phyloP scores from a whole-genome alignment of 169 alveolate genomes.

The Perkinsus marinus region DNA sequence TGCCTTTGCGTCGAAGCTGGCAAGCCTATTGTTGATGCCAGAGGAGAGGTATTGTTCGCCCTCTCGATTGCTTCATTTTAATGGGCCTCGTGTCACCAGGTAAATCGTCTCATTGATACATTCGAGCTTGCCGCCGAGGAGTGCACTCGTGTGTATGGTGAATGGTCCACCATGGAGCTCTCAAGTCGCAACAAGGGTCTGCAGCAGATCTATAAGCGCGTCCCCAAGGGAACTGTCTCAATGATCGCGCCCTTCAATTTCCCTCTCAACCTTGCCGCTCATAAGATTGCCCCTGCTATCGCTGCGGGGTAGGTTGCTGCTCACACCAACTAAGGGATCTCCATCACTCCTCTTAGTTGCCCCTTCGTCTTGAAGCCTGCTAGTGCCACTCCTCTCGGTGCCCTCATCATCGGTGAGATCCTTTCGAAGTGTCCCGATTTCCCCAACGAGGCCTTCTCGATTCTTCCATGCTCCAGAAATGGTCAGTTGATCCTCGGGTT shows the following conservation, averaged over 20 bases:
- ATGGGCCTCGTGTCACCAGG: neutral
- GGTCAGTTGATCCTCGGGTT: neutral
- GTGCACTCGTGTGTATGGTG: neutral
- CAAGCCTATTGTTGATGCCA: neutral
- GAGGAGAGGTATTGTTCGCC: neutral
- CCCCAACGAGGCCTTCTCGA: neutral
- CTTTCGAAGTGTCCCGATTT: neutral
- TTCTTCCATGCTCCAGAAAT: neutral
- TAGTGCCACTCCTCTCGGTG: neutral
- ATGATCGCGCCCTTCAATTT: neutral
- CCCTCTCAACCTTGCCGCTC: conserved; percentile 1
- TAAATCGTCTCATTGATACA: neutral
- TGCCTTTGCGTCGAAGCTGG: neutral
- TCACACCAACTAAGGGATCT: neutral
- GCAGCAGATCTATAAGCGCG: neutral
- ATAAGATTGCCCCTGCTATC: neutral
- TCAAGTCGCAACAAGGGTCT: neutral
- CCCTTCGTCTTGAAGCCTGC: conserved; percentile 5
- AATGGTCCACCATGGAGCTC: neutral
- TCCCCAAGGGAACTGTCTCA: neutral
- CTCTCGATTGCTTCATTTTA: too few species aligned
- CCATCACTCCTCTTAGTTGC: neutral
- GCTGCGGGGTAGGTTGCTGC: neutral
- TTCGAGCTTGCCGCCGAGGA: neutral
- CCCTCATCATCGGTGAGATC: conserved; percentile 2